These are phyloP conservation scores for Sarocladium oryzae DNA, from an alignment of 2,329 filamentous ascomycete genomes.

Conservation along the genomic window DNA sequence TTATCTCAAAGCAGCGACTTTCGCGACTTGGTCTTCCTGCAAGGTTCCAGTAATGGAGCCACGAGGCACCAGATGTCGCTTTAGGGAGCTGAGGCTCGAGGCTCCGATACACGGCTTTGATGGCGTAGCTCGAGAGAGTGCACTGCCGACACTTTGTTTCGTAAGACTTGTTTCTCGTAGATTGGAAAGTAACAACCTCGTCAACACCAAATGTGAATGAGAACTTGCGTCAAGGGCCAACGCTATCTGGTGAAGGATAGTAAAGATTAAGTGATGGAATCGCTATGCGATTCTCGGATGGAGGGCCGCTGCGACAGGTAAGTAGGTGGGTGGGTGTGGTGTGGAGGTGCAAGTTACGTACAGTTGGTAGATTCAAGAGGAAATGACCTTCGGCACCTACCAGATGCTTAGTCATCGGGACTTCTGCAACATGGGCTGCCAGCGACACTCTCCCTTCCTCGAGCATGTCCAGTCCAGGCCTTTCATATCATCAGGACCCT, in stretches of 20 bases:
- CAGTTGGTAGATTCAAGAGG: constrained; percentile 9
- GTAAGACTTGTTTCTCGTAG: not conserved
- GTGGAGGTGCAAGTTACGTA: constrained; percentile 11
- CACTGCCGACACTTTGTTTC: not conserved
- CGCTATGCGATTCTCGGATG: not conserved
- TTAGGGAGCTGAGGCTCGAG: not conserved
- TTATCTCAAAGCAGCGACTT: not conserved
- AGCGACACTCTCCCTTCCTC: not conserved
- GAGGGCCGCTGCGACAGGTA: not conserved
- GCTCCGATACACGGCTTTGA: not conserved
- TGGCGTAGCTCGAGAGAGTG: not conserved
- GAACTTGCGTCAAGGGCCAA: not conserved
- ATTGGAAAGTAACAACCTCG: too few relatives aligned
- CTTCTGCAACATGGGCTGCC: too few relatives aligned
- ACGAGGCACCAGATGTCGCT: not conserved
- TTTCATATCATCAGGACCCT: not conserved
- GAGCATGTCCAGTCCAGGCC: not conserved
- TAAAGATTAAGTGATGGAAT: not conserved
- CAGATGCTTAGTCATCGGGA: constrained; percentile 6
- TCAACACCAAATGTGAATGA: not conserved
- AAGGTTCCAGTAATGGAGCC: not conserved
- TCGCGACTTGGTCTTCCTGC: too few relatives aligned
- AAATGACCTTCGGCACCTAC: constrained; percentile 2
- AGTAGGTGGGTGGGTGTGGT: not conserved
- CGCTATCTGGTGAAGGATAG: not conserved